Percentiles rank a stretch among this genome's conserved stretches.
Conservation (phyloP, 2,329 filamentous ascomycete species). For the Aureobasidium uvarum region DNA sequence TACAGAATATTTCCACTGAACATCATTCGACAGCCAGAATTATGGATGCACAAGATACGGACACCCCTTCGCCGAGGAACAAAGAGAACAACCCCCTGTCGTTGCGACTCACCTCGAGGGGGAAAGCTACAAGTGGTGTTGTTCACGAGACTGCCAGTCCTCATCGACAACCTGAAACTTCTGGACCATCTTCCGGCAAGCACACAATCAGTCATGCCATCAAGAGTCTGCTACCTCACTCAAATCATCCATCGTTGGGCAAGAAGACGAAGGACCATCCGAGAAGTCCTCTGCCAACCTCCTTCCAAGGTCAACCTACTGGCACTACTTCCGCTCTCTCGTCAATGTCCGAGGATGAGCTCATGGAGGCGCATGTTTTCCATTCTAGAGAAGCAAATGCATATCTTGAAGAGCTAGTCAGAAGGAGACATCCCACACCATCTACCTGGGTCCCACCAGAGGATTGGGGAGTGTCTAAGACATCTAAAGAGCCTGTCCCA, state of each 20-base stretch:
- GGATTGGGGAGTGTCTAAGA: background rate
- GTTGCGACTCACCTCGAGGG: background rate
- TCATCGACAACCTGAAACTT: background rate
- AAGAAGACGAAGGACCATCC: background rate
- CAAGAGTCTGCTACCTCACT: background rate
- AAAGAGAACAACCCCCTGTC: background rate
- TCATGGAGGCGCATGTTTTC: background rate
- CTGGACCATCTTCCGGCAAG: background rate
- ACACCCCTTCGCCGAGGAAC: background rate
- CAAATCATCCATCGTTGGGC: background rate
- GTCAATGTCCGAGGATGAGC: background rate
- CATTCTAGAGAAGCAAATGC: background rate
- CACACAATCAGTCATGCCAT: background rate
- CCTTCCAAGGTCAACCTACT: background rate
- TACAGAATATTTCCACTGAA: background rate
- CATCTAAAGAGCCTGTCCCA: background rate
- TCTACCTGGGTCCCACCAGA: background rate
- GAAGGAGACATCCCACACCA: background rate
- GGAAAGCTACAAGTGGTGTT: background rate
- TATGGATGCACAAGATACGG: background rate
- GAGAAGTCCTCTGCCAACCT: background rate
- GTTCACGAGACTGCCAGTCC: background rate
- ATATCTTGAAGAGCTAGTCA: conserved; percentile 1
- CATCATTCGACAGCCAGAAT: background rate
- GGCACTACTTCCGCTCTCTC: background rate